Evolutionary conservation across 2,329 filamentous ascomycete genomes (phyloP).

Genomic region (Verticillium longisporum): DNA sequence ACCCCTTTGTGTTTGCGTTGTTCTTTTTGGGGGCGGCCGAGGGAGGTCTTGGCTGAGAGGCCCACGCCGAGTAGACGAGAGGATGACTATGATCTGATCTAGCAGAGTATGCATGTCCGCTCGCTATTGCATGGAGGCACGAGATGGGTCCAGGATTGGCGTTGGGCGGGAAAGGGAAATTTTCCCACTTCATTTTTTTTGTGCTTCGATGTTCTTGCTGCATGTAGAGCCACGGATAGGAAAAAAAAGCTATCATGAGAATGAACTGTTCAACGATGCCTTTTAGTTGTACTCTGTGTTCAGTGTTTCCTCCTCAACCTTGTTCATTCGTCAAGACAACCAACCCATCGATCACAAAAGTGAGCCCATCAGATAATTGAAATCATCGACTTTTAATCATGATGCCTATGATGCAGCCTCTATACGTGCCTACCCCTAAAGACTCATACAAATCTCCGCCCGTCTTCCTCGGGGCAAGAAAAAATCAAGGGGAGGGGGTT

Average conservation of each 20-base stretch:
- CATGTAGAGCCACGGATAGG: neutral
- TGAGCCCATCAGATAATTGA: neutral
- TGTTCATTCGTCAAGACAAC: no score
- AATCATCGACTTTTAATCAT: constrained; percentile 2
- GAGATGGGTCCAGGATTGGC: constrained; percentile 3
- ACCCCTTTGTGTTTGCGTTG: no score
- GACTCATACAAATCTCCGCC: constrained; percentile 1
- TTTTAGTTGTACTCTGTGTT: neutral
- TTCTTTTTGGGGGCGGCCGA: neutral
- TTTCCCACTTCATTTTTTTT: neutral
- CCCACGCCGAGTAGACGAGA: neutral
- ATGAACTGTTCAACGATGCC: neutral
- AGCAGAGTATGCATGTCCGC: neutral
- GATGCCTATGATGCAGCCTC: neutral
- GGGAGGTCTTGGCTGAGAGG: neutral
- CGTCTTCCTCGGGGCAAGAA: neutral
- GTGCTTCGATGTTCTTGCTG: neutral
- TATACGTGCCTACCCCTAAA: neutral
- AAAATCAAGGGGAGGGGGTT: neutral
- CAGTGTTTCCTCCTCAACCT: no score
- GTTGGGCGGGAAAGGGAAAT: neutral
- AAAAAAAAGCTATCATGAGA: neutral
- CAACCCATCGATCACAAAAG: neutral
- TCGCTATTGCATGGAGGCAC: constrained; percentile 2
- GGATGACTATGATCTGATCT: neutral